Conservation (phyloP, 306 rosid species). For the Albizia julibrissin region DNA sequence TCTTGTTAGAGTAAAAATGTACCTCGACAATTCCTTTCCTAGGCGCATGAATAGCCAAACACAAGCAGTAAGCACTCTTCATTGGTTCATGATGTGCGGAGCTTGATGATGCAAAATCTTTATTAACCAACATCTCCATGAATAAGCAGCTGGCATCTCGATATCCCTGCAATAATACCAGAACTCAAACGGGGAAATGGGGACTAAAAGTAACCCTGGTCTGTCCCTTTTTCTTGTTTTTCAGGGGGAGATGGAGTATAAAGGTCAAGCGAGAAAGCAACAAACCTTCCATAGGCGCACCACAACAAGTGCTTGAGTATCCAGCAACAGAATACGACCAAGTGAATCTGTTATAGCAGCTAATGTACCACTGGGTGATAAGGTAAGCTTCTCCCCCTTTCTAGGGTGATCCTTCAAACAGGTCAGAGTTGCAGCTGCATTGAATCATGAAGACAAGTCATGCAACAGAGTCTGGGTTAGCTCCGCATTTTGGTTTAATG, state of each 20-base stretch:
- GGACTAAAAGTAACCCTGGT: slow-evolving; percentile 20
- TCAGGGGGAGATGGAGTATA: neutral
- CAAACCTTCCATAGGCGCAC: slow-evolving; percentile 98
- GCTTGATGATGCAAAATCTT: slow-evolving; percentile 65
- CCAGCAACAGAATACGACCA: slow-evolving; percentile 93
- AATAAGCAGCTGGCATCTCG: slow-evolving; percentile 92
- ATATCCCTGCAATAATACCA: slow-evolving; percentile 72
- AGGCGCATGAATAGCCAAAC: slow-evolving; percentile 98
- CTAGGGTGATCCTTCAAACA: slow-evolving; percentile 93
- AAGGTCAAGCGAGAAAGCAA: slow-evolving; percentile 13
- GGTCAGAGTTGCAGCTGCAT: slow-evolving; percentile 87
- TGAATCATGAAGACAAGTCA: slow-evolving; percentile 39
- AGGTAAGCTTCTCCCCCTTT: slow-evolving; percentile 95
- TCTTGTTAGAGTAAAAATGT: slow-evolving; percentile 13
- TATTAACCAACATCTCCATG: slow-evolving; percentile 93
- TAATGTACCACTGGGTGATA: slow-evolving; percentile 97
- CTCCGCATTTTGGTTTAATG: neutral
- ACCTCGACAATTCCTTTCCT: slow-evolving; percentile 95
- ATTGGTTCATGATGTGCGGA: slow-evolving; percentile 62
- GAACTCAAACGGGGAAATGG: slow-evolving; percentile 17
- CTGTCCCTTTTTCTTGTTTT: neutral
- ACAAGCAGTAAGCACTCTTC: slow-evolving; percentile 93
- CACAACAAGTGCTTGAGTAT: slow-evolving; percentile 96
- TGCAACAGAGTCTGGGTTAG: slow-evolving; percentile 25
- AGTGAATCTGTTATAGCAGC: slow-evolving; percentile 98